Evolutionary conservation across 2,329 filamentous ascomycete species (phyloP).

Genomic region (Botrytis elliptica): DNA sequence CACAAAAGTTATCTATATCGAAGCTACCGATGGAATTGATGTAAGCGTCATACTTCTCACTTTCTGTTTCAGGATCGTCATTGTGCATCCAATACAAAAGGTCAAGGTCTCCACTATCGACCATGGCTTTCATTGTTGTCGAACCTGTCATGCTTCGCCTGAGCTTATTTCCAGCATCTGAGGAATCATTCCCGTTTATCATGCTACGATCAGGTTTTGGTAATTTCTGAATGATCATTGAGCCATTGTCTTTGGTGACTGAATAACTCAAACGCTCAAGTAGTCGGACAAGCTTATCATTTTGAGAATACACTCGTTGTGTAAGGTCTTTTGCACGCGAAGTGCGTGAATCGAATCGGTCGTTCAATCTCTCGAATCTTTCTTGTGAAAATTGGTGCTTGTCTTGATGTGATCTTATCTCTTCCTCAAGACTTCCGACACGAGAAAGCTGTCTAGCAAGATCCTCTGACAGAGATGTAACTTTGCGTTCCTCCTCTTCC

Average conservation of each 20-base stretch:
- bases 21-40: slow-evolving; percentile 73
- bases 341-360: slow-evolving; percentile 67
- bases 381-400: slow-evolving; percentile 57
- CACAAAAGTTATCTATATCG: slow-evolving; percentile 79
- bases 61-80: slow-evolving; percentile 63
- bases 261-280: slow-evolving; percentile 85
- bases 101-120: slow-evolving; percentile 66
- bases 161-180: slow-evolving; percentile 54
- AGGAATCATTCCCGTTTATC: slow-evolving; percentile 57
- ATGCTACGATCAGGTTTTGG: slow-evolving; percentile 60
- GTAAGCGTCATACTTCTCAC: slow-evolving; percentile 71
- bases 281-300: slow-evolving; percentile 78
- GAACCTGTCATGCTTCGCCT: slow-evolving; percentile 52
- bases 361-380: slow-evolving; percentile 51
- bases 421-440: slow-evolving; percentile 72
- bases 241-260: slow-evolving; percentile 69
- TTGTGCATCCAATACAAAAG: slow-evolving; percentile 81
- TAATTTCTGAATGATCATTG: slow-evolving; percentile 73
- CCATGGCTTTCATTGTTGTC: slow-evolving; percentile 52
- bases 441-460: slow-evolving; percentile 75
- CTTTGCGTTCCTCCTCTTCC: slow-evolving; percentile 71
- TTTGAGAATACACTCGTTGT: slow-evolving; percentile 77
- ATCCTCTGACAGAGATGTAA: slow-evolving; percentile 65
- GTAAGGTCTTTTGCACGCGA: slow-evolving; percentile 78
- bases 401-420: slow-evolving; percentile 66